Evolutionary conservation across 2,329 filamentous ascomycete species (phyloP).

Genomic region (Mariannaea sp.): DNA sequence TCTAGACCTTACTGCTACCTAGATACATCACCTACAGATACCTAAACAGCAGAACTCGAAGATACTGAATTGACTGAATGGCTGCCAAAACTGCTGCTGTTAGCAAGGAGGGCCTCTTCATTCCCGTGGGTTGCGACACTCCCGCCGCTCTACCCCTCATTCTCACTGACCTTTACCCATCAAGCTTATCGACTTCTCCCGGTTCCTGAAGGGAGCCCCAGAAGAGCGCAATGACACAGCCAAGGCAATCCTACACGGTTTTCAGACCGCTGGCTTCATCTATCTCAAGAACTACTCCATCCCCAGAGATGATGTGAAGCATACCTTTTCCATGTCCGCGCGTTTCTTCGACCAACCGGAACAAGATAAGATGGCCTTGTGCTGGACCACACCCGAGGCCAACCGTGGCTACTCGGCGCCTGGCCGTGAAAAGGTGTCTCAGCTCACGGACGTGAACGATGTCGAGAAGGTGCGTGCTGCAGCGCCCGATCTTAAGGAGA

Average conservation of each 20-base stretch:
- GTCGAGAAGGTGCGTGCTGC: slow-evolving; percentile 62
- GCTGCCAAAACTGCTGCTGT: slow-evolving; percentile 51
- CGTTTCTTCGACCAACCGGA: slow-evolving; percentile 70
- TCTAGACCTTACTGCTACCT: not conserved
- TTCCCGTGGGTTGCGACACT: slow-evolving; percentile 52
- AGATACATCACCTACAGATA: no score
- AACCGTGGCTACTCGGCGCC: slow-evolving; percentile 75
- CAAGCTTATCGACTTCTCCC: slow-evolving; percentile 63
- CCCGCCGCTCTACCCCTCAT: slow-evolving; percentile 2
- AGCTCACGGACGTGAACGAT: slow-evolving; percentile 57
- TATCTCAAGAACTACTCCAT: slow-evolving; percentile 85
- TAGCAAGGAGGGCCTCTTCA: slow-evolving; percentile 57
- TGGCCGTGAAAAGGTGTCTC: slow-evolving; percentile 73
- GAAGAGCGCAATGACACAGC: slow-evolving; percentile 68
- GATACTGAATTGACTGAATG: slow-evolving; percentile 27
- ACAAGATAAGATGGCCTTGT: slow-evolving; percentile 66
- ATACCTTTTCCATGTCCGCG: slow-evolving; percentile 70
- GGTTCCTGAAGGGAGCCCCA: slow-evolving; percentile 68
- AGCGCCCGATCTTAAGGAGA: slow-evolving; percentile 69
- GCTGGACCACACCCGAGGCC: slow-evolving; percentile 73
- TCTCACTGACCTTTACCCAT: not conserved
- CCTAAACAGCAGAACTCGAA: not conserved
- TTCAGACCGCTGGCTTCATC: slow-evolving; percentile 86
- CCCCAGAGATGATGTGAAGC: slow-evolving; percentile 58
- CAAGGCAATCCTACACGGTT: slow-evolving; percentile 74